Conservation (phyloP, 2,329 filamentous ascomycete species). For the Paracamarosporium sp. region DNA sequence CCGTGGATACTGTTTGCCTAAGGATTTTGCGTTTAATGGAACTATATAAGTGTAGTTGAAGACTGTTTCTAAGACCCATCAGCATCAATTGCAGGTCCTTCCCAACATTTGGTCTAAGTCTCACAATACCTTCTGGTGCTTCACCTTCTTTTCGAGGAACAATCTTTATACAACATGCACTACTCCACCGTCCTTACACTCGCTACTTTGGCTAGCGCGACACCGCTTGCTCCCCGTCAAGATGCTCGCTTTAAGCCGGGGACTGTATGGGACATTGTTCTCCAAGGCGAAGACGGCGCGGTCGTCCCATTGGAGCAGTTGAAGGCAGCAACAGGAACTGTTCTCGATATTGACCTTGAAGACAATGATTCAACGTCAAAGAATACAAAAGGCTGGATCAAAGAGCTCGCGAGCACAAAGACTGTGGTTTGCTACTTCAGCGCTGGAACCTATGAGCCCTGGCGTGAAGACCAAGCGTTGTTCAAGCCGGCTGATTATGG, state of each 20-base stretch:
- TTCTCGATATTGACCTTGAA: background rate
- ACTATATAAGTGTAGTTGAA: background rate
- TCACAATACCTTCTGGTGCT: background rate
- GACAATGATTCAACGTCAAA: background rate
- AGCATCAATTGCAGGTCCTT: background rate
- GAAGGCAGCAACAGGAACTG: background rate
- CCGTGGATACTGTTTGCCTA: background rate
- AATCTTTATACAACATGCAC: background rate
- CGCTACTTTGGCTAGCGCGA: background rate
- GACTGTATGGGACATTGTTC: slow-evolving; percentile 2
- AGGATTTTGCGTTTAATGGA: background rate
- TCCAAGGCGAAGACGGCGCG: background rate
- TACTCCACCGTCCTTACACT: background rate
- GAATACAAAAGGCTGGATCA: background rate
- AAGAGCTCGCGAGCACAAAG: slow-evolving; percentile 1
- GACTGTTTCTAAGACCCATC: background rate
- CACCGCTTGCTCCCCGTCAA: background rate
- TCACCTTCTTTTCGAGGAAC: background rate
- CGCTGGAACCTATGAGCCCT: slow-evolving; percentile 70
- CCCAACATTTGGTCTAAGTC: background rate
- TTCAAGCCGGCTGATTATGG: slow-evolving; percentile 49
- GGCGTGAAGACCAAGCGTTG: slow-evolving; percentile 58
- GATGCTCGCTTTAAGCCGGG: background rate
- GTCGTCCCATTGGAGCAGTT: background rate
- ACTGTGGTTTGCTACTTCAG: slow-evolving; percentile 69